Base-by-base conservation (phyloP, 306 rosid genomes). In the Parietaria judaica region DNA sequence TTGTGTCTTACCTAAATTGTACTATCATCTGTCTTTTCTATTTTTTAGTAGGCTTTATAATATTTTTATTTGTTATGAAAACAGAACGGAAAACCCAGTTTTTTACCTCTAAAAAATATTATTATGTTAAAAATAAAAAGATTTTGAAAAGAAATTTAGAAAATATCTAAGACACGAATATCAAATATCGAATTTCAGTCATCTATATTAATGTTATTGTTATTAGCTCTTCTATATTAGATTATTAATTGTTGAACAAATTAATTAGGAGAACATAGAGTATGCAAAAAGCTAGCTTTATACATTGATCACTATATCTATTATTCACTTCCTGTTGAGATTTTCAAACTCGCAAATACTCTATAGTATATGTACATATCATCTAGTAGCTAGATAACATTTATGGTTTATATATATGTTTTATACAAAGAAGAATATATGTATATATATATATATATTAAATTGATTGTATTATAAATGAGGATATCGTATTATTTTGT, bases 21-120 rank as follows among this genome's bases (percentile, higher is more conserved):
- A 56, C 38, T 66, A 38, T 70, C 57, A 54, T 50, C 34, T 52
- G 52, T 52, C 54, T 41, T 41, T 41, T 41, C 45, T 8, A 41
- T 41, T 5, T 56, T 36, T 34, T 56, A 5, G 8, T 8, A 23
- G 31, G 31, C 31, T 23, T 23, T 23, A 23, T 23, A 23, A 1
- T 1, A 23, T 23, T 23, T 23, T 23, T 23, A 2, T 23, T 23
- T 23, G 31, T 23, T 23, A 23, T 23, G 31, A 23, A 23, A 23
- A 23, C 31, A 23, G 31, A 23, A 23, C 31, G 31, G 31, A 23
- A 23, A 2, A 23, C 31, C 31, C 31, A 23, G 31, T 23, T 23
- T 23, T 23, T 23, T 23, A 23, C 2, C 31, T 23, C 31, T 23
- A 23, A 23, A 0, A 23, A 23, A 23, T 23, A 23, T 23, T 23